These are phyloP conservation scores for Neonectria hederae DNA, from an alignment of 2,329 filamentous ascomycete species.

Conservation along the genomic window DNA sequence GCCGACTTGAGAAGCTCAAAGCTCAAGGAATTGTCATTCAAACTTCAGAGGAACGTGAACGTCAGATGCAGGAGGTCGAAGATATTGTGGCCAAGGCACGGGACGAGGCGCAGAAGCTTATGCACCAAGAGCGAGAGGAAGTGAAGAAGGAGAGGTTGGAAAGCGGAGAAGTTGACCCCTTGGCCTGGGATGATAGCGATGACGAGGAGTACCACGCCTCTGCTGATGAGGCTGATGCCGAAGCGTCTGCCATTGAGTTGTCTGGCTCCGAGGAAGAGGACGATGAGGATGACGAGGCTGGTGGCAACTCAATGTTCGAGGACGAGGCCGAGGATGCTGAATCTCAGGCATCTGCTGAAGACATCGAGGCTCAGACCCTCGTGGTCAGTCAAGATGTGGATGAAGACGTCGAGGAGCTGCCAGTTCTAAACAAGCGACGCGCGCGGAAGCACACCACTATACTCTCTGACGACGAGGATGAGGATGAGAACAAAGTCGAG, in stretches of 20 bases:
- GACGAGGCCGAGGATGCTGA: constrained; percentile 55
- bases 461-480: constrained; percentile 72
- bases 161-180: constrained; percentile 57
- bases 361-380: constrained; percentile 43
- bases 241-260: constrained; percentile 52
- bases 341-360: constrained; percentile 40
- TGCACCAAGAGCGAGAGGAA: constrained; percentile 77
- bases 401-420: constrained; percentile 49
- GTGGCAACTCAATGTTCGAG: constrained; percentile 47
- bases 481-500: constrained; percentile 58
- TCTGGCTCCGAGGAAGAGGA: constrained; percentile 57
- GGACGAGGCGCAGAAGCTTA: constrained; percentile 78
- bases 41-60: constrained; percentile 86
- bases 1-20: constrained; percentile 78
- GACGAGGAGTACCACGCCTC: constrained; percentile 61
- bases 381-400: constrained; percentile 51
- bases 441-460: constrained; percentile 61
- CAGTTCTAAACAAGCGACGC: constrained; percentile 55
- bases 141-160: constrained; percentile 71
- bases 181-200: constrained; percentile 67
- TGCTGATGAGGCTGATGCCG: constrained; percentile 50
- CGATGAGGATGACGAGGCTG: constrained; percentile 48
- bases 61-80: constrained; percentile 84
- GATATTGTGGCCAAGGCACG: constrained; percentile 87
- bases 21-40: constrained; percentile 84